Conservation (phyloP, 179 eudicot species). For the Dionaea muscipula region DNA sequence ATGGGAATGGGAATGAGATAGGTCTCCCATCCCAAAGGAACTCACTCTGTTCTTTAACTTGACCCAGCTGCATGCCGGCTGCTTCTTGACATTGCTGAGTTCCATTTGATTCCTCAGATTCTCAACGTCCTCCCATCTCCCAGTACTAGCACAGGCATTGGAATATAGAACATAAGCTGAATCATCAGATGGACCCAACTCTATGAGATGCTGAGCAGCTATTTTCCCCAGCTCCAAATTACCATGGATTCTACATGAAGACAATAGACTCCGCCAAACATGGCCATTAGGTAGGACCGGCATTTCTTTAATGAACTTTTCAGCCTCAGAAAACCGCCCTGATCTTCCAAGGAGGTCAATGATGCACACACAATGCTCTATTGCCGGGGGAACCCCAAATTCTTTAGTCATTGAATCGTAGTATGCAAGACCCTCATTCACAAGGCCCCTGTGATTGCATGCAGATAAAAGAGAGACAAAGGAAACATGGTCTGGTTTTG, state of each 20-base stretch:
- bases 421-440: slow-evolving; percentile 55
- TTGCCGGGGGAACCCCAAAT: slow-evolving; percentile 47
- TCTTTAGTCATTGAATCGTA: slow-evolving; percentile 40
- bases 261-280: slow-evolving; percentile 59
- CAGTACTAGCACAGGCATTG: slow-evolving; percentile 53
- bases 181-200: slow-evolving; percentile 53
- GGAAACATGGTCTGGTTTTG: slow-evolving; percentile 50
- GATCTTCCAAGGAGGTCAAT: slow-evolving; percentile 71
- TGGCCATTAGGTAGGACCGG: slow-evolving; percentile 59
- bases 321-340: slow-evolving; percentile 55
- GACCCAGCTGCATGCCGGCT: slow-evolving; percentile 70
- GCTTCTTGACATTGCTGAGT: slow-evolving; percentile 34
- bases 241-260: slow-evolving; percentile 59
- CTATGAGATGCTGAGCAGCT: slow-evolving; percentile 45
- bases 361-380: slow-evolving; percentile 71
- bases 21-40: slow-evolving; percentile 49
- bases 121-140: slow-evolving; percentile 57
- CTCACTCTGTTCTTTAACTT: slow-evolving; percentile 34
- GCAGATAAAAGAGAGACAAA: slow-evolving; percentile 58
- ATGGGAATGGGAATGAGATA: too few relatives aligned
- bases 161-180: slow-evolving; percentile 77
- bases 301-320: slow-evolving; percentile 46
- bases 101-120: slow-evolving; percentile 47
- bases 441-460: slow-evolving; percentile 56
- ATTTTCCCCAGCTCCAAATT: slow-evolving; percentile 48